These are phyloP conservation scores for Teunomyces pallodes DNA, from an alignment of 805 yeast genomes.

Conservation along the genomic window DNA sequence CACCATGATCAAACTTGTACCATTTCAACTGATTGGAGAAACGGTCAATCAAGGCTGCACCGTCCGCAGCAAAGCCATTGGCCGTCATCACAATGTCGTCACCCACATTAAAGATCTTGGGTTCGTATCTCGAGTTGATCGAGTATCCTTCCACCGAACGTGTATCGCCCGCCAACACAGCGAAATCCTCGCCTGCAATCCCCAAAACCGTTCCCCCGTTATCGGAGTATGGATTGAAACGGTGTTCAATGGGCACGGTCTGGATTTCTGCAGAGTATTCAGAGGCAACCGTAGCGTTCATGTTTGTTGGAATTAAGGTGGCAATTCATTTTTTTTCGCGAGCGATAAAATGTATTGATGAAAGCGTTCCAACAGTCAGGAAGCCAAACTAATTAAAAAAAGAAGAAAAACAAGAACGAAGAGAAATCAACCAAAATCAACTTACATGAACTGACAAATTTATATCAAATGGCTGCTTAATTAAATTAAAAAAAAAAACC, in stretches of 20 bases:
- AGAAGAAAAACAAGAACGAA: no score
- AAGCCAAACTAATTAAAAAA: no score
- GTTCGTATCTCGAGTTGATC: conserved; percentile 89
- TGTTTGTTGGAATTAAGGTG: conserved; percentile 6
- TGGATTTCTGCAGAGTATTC: conserved; percentile 55
- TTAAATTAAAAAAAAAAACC: no score
- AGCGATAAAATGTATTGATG: not conserved
- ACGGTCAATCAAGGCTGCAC: conserved; percentile 75
- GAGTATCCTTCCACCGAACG: conserved; percentile 92
- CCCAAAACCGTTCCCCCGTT: conserved; percentile 97
- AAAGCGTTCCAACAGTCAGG: not conserved
- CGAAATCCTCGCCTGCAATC: conserved; percentile 96
- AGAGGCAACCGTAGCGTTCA: conserved; percentile 54
- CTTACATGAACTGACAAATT: no score
- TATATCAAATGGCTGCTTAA: no score
- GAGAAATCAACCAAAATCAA: no score
- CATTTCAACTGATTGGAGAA: conserved; percentile 73
- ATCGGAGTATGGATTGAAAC: conserved; percentile 90
- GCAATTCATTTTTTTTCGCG: not conserved
- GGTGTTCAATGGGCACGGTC: conserved; percentile 76
- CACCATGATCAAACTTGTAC: conserved; percentile 85
- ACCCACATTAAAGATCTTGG: conserved; percentile 85
- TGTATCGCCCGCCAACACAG: conserved; percentile 97
- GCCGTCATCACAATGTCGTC: conserved; percentile 86
- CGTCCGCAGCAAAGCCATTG: conserved; percentile 96